Evolutionary conservation across 192 early-diverging fungal genomes (phyloP).

Genomic region (Podila epicladia): DNA sequence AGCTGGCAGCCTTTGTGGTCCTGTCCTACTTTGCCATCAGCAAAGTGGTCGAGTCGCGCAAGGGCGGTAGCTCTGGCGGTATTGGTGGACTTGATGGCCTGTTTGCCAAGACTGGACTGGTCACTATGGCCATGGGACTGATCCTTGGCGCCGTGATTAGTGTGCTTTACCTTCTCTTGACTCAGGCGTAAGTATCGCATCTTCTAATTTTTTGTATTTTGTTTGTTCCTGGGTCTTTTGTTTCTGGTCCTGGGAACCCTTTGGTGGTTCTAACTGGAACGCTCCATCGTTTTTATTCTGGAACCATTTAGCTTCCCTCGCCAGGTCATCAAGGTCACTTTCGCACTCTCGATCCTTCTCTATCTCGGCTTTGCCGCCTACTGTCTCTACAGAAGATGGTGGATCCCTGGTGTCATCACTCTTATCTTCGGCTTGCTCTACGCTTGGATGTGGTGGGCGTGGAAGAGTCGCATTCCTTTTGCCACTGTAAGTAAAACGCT

Average conservation of each 20-base stretch:
- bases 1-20: slow-evolving; percentile 45
- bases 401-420: slow-evolving; percentile 62
- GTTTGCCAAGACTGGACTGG: slow-evolving; percentile 29
- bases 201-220: not conserved
- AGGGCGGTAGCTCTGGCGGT: slow-evolving; percentile 61
- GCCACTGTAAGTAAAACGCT: slow-evolving; percentile 11
- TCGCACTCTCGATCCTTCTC: slow-evolving; percentile 60
- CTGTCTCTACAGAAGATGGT: slow-evolving; percentile 63
- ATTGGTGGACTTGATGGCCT: slow-evolving; percentile 40
- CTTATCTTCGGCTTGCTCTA: slow-evolving; percentile 64
- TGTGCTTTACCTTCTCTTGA: slow-evolving; percentile 61
- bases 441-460: slow-evolving; percentile 64
- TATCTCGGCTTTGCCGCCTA: slow-evolving; percentile 64
- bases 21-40: slow-evolving; percentile 44
- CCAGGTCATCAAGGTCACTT: slow-evolving; percentile 55
- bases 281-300: not conserved
- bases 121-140: slow-evolving; percentile 55
- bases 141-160: slow-evolving; percentile 62
- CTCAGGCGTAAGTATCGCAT: slow-evolving; percentile 50
- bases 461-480: slow-evolving; percentile 43
- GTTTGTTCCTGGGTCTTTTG: not conserved
- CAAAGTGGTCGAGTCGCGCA: slow-evolving; percentile 47
- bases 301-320: slow-evolving; percentile 15
- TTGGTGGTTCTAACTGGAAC: not conserved
- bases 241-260: not conserved